phyloP scores from a whole-genome alignment of 352 stramenopile species.

The Phytophthora cajani region DNA sequence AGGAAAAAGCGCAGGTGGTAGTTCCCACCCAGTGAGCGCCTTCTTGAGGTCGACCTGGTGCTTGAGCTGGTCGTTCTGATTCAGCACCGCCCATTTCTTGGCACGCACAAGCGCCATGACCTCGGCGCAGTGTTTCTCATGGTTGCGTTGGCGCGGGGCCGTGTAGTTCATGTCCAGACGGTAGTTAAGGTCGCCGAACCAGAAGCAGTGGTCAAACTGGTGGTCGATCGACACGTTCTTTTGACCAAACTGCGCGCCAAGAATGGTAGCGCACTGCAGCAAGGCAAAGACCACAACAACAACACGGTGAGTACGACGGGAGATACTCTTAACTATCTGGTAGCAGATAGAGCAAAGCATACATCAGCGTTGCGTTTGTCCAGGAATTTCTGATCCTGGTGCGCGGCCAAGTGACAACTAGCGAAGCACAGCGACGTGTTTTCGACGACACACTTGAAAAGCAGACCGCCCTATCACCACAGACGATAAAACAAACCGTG shows the following conservation, averaged over 20 bases:
- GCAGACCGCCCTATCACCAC: conserved; percentile 62
- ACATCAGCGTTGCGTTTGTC: conserved; percentile 88
- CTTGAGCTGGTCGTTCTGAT: conserved; percentile 81
- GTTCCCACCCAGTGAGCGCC: conserved; percentile 67
- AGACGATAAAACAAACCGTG: neutral
- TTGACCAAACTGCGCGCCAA: conserved; percentile 64
- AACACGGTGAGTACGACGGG: neutral
- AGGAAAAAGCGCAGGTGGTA: conserved; percentile 68
- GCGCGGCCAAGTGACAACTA: conserved; percentile 85
- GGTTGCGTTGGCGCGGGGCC: conserved; percentile 45
- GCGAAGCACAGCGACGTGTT: conserved; percentile 87
- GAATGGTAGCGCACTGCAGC: conserved; percentile 74
- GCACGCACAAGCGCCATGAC: conserved; percentile 63
- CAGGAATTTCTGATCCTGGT: conserved; percentile 87
- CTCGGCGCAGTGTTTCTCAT: conserved; percentile 74
- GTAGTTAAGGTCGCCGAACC: conserved; percentile 90
- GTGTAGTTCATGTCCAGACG: conserved; percentile 78
- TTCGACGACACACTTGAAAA: conserved; percentile 79
- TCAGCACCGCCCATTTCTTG: conserved; percentile 71
- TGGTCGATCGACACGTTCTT: conserved; percentile 77
- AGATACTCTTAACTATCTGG: neutral
- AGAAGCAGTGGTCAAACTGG: conserved; percentile 89
- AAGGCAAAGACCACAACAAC: conserved; percentile 1
- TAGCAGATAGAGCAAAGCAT: conserved; percentile 14
- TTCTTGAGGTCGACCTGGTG: conserved; percentile 67